Evolutionary conservation across 805 yeast species (phyloP), one percentile per base, ranked within the genome.

Genomic region (Saturnispora diversa): DNA sequence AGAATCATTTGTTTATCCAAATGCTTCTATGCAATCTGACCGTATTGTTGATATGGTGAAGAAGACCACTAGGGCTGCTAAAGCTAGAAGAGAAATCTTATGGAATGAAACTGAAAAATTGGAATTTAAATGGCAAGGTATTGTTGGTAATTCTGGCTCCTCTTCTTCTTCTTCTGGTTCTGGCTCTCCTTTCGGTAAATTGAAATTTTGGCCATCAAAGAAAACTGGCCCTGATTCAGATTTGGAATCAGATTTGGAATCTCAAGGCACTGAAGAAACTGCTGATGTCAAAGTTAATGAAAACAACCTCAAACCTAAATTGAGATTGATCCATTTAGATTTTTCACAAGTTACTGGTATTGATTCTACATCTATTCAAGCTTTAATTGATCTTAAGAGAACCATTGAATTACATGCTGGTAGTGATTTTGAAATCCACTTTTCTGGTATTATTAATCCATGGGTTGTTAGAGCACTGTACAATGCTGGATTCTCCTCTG

Each of bases 31-130:
- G 46, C 94, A 83, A 57, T 68, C 74, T 32, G 95, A 87, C 51
- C 56, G 61, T 20, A 69, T 88, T 13, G 65, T 77, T 35, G 88
- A 82, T 45, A 78, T 80, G 50, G 78, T 83, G 28, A 77, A 76
- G 56, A 58, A 63, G 31, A 42, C 55, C 8, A 84, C 94, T 2
- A 71, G 71, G 50, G 72, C 82, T 39, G 87, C 87, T 22, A 55
- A 37, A 59, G 51, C 42, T 54, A 66, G 50, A 49, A 66, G 43
- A 54, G 64, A 22, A 77, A 82, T 31, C 80, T 80, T 95, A 15
- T 88, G 96, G 95, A 87, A 87, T 56, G 90, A 87, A 54, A 87
- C 87, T 11, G 94, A 94, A 47, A 84, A 70, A 30, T 62, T 70
- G 46, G 57, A 53, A 28, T 29, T 39, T 17, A 27, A 39, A n/a